Conservation (phyloP, 306 rosid genomes). For the Quercus dentata region DNA sequence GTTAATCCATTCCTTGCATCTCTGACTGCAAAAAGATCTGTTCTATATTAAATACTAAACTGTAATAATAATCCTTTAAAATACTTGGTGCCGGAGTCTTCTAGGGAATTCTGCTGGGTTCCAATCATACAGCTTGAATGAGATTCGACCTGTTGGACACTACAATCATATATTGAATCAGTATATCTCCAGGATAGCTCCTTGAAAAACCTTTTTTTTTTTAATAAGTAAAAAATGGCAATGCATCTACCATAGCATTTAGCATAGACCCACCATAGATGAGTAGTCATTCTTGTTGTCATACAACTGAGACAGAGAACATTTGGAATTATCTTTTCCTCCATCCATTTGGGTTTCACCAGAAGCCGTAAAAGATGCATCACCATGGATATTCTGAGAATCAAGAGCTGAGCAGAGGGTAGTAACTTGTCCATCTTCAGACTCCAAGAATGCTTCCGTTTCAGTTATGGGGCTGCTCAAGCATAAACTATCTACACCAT, state of each 20-base stretch:
- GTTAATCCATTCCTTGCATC: conserved; percentile 39
- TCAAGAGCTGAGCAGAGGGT: conserved; percentile 40
- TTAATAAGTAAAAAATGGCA: conserved; percentile 4
- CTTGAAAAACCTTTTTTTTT: not conserved
- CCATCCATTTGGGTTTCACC: conserved; percentile 55
- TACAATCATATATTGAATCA: conserved; percentile 53
- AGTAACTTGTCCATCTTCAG: conserved; percentile 51
- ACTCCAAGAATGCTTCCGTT: conserved; percentile 42
- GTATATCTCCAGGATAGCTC: conserved; percentile 8
- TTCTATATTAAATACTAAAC: conserved; percentile 61
- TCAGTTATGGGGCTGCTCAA: conserved; percentile 45
- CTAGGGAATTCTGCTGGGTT: conserved; percentile 99
- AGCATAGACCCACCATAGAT: conserved; percentile 60
- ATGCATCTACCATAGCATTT: conserved; percentile 2
- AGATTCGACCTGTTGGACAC: conserved; percentile 98
- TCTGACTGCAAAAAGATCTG: conserved; percentile 10
- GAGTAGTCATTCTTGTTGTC: conserved; percentile 77
- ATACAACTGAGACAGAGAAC: conserved; percentile 52
- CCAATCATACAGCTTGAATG: conserved; percentile 99
- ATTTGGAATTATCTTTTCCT: conserved; percentile 52
- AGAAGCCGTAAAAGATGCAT: conserved; percentile 45
- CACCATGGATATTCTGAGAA: conserved; percentile 39
- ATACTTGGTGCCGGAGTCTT: conserved; percentile 98
- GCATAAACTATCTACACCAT: conserved; percentile 51
- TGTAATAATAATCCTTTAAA: conserved; percentile 64